Evolutionary conservation across 768 basidiomycete species (phyloP), one percentile per base, ranked within the genome.

Genomic region (Tulasnella sp.): DNA sequence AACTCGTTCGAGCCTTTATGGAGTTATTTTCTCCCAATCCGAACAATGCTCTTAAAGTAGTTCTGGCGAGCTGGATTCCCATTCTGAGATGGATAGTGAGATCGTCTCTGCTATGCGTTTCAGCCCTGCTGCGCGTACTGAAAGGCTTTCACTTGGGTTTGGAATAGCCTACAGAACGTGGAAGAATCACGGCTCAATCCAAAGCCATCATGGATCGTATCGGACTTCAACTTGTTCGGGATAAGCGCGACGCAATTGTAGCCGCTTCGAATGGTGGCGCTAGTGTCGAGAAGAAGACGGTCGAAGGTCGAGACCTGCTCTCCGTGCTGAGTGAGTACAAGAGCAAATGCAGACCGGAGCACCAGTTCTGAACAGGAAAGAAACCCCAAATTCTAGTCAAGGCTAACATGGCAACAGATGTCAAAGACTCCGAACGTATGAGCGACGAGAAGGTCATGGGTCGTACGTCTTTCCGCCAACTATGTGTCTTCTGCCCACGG

Each of bases 311-410:
- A 1, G 72, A 74, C 15, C 29, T 74, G 5, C 37, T 52, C 25
- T 45, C 40, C n/a, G 72, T 58, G 15, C 37, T 74, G 15, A 52
- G 72, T 74, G 40, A 14, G 72, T 74, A n/a, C n/a, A 29, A 17
- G 2, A 52, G 19, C 15, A 11, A 25, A 14, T 15, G 14, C 49
- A 49, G 49, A n/a, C 86, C 2, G 91, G 89, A 80, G 82, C 90
- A 0, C 78, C 85, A 0, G 82, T 87, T 81, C 89, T 88, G 79
- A 31, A 71, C 40, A 22, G 14, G 5, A n/a, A 75, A 25, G 14
- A 7, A 15, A 36, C 17, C 22, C 39, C 54, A 19, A 39, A 34
- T 45, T 14, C 34, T 14, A 36, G 14, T 84, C 67, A 80, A 80
- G 39, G 82, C 84, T 1, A 83, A 83, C 74, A 82, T 84, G 81